phyloP scores from a whole-genome alignment of 352 stramenopile species.

The Phytopythium sindhum region DNA sequence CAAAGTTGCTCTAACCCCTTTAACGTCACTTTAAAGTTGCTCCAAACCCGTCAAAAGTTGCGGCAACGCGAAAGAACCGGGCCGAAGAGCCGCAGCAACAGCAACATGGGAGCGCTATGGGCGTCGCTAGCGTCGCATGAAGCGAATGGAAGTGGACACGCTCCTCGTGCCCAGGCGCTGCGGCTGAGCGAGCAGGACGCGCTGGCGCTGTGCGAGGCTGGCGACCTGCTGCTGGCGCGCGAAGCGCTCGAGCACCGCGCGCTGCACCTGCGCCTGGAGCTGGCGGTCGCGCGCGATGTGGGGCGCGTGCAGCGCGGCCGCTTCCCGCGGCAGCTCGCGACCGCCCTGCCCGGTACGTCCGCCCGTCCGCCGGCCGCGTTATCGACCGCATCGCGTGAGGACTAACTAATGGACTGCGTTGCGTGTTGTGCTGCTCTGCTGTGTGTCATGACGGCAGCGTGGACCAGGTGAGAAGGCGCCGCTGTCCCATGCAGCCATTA shows the following conservation, averaged over 20 bases:
- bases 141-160: background rate
- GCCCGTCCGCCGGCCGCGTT: background rate
- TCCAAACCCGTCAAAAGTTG: background rate
- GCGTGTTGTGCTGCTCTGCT: slow-evolving; percentile 8
- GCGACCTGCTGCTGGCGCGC: slow-evolving; percentile 50
- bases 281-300: slow-evolving; percentile 43
- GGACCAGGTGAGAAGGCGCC: slow-evolving; percentile 26
- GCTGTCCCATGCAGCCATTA: background rate
- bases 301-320: slow-evolving; percentile 38
- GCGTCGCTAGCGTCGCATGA: background rate
- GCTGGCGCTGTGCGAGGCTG: slow-evolving; percentile 48
- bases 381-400: slow-evolving; percentile 1
- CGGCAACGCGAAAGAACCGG: slow-evolving; percentile 1
- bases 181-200: slow-evolving; percentile 28
- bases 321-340: slow-evolving; percentile 44
- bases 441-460: slow-evolving; percentile 13
- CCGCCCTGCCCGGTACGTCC: slow-evolving; percentile 33
- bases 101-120: slow-evolving; percentile 1
- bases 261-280: slow-evolving; percentile 35
- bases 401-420: slow-evolving; percentile 5
- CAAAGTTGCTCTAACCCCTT: background rate
- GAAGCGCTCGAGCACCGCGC: slow-evolving; percentile 32
- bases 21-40: background rate
- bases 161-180: background rate
- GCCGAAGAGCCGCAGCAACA: background rate